Evolutionary conservation across 441 rosid genomes (phyloP).

Genomic region (Capsella rubella): DNA sequence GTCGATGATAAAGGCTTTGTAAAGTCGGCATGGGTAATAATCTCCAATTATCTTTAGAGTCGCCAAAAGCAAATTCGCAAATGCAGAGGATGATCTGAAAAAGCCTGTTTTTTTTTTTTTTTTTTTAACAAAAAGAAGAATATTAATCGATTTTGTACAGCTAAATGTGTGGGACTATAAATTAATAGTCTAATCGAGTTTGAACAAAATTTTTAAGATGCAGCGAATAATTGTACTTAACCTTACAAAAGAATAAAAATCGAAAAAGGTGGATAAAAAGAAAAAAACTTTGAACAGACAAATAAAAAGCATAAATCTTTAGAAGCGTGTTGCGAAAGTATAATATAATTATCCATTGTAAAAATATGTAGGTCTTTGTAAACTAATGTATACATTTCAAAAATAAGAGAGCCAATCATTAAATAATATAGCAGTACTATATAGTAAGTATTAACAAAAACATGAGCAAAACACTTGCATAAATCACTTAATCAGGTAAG

Average conservation of each 20-base stretch:
- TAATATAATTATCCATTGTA: background rate
- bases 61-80: constrained; percentile 74
- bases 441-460: background rate
- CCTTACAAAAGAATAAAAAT: constrained; percentile 26
- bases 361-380: constrained; percentile 32
- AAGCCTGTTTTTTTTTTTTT: constrained; percentile 59
- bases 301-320: constrained; percentile 31
- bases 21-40: constrained; percentile 83
- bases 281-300: background rate
- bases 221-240: constrained; percentile 41
- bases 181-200: constrained; percentile 18
- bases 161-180: constrained; percentile 13
- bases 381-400: background rate
- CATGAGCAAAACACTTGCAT: background rate
- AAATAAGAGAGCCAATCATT: background rate
- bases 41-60: constrained; percentile 82
- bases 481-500: too few species aligned
- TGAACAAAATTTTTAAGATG: constrained; percentile 20
- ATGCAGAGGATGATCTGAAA: constrained; percentile 94
- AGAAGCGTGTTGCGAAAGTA: constrained; percentile 27
- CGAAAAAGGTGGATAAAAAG: constrained; percentile 5
- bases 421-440: background rate
- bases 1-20: constrained; percentile 83
- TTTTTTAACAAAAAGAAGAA: constrained; percentile 17
- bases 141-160: constrained; percentile 31